Percentiles rank a stretch among this genome's conserved stretches.
phyloP scores from a whole-genome alignment of 345 rosid genomes.

The Jatropha curcas region DNA sequence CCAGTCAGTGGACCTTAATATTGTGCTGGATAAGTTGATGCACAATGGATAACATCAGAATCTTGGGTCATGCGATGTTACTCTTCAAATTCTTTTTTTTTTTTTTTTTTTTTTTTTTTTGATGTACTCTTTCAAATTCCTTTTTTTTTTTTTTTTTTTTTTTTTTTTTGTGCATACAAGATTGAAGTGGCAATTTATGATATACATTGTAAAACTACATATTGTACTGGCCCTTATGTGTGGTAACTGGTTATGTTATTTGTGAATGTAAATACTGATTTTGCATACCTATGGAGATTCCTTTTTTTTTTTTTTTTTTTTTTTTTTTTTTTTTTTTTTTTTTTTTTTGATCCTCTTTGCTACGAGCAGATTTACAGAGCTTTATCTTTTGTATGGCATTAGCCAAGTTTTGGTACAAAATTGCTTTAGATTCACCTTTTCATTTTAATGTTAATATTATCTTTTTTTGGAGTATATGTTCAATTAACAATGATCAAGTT shows the following conservation, averaged over 20 bases:
- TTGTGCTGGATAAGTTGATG: slow-evolving; percentile 54
- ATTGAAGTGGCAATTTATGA: neutral
- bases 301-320: too few relatives aligned
- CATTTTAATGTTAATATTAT: neutral
- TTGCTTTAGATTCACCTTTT: too few relatives aligned
- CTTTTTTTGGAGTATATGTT: neutral
- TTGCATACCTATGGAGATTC: neutral
- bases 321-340: too few relatives aligned
- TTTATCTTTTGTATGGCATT: neutral
- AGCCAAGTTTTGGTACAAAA: too few relatives aligned
- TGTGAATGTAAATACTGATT: slow-evolving; percentile 13
- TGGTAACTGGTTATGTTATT: neutral
- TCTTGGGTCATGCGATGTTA: neutral
- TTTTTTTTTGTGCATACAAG: neutral
- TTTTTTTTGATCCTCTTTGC: neutral
- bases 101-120: too few relatives aligned
- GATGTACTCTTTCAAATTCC: too few relatives aligned
- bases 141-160: too few relatives aligned
- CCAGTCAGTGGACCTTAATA: slow-evolving; percentile 50
- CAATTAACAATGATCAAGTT: neutral
- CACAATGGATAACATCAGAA: slow-evolving; percentile 26
- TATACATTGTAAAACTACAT: neutral
- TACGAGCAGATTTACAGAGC: neutral
- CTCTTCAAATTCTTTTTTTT: slow-evolving; percentile 7
- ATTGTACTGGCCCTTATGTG: neutral